phyloP scores from a whole-genome alignment of 2,329 filamentous ascomycete genomes.

The Penicillium psychrosexuale region DNA sequence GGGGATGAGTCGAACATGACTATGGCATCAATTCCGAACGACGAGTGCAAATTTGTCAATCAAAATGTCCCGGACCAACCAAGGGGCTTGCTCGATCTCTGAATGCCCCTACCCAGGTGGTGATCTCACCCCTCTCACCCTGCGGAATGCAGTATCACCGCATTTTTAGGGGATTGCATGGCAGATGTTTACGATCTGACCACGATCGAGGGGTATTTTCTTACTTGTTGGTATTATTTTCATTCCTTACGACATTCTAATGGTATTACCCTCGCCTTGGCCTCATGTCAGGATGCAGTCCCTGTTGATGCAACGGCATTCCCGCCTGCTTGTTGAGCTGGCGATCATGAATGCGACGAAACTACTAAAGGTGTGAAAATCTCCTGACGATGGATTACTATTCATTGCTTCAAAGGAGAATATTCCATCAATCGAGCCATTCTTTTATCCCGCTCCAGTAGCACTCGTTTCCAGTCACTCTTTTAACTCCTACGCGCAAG shows the following conservation, averaged over 20 bases:
- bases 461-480: slow-evolving; percentile 18
- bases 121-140: slow-evolving; percentile 10
- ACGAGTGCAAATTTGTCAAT: not conserved
- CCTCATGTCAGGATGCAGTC: not conserved
- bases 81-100: slow-evolving; percentile 5
- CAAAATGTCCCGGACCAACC: not conserved
- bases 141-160: slow-evolving; percentile 18
- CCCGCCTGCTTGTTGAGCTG: slow-evolving; percentile 6
- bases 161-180: not conserved
- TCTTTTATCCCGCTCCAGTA: slow-evolving; percentile 18
- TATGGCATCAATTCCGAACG: not conserved
- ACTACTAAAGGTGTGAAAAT: slow-evolving; percentile 23
- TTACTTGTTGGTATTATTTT: not conserved
- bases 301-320: slow-evolving; percentile 15
- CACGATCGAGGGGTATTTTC: not conserved
- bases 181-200: slow-evolving; percentile 14
- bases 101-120: slow-evolving; percentile 14
- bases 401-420: slow-evolving; percentile 5
- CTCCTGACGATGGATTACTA: not conserved
- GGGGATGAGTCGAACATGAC: not conserved
- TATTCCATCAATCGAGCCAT: slow-evolving; percentile 15
- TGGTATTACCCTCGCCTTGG: not conserved
- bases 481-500: slow-evolving; percentile 10
- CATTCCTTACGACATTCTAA: slow-evolving; percentile 26
- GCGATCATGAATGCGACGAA: slow-evolving; percentile 17